Conservation (phyloP, 176 grass and related monocot species). For the Rhipidocladum racemiflorum region DNA sequence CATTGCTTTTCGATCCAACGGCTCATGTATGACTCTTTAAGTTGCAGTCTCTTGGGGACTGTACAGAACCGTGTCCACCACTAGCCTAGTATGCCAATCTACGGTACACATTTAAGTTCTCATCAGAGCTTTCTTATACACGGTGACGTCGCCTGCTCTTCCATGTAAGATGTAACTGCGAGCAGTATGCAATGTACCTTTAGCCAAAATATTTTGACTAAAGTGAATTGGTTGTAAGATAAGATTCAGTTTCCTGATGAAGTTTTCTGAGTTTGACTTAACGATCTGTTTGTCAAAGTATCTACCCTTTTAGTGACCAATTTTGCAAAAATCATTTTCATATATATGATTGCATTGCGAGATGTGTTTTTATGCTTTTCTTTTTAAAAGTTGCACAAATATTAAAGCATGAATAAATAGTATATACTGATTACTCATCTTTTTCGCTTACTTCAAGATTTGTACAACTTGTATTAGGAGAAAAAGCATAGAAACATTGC, state of each 20-base stretch:
- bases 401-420: too few species aligned
- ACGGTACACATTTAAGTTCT: conserved; percentile 22
- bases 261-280: neutral
- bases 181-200: neutral
- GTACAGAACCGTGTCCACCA: too few species aligned
- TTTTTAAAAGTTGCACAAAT: too few species aligned
- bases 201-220: neutral
- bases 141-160: conserved; percentile 16
- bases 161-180: neutral
- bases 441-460: too few species aligned
- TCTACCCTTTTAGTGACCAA: neutral
- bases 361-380: too few species aligned
- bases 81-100: conserved; percentile 43
- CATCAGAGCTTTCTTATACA: conserved; percentile 31
- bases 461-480: too few species aligned
- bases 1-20: too few species aligned
- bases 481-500: too few species aligned
- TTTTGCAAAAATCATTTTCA: neutral
- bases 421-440: too few species aligned
- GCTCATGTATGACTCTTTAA: too few species aligned
- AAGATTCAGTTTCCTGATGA: neutral
- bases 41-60: too few species aligned
- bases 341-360: neutral
- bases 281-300: neutral
- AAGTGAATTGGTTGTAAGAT: neutral